Evolutionary conservation across 176 grass and related monocot genomes (phyloP).

Genomic region (Puccinellia tenuiflora): DNA sequence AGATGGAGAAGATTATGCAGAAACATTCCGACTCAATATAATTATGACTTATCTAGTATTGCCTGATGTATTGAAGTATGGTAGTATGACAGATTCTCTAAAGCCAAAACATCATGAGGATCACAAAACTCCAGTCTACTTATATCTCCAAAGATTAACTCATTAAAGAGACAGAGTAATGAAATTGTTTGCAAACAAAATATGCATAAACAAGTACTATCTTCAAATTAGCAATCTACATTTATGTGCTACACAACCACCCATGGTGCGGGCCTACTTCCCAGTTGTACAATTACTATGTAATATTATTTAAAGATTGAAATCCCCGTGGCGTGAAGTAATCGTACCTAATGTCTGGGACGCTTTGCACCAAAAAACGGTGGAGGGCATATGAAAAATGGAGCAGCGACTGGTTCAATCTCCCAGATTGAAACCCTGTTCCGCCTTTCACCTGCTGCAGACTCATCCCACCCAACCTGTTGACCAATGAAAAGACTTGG

Average conservation of each 20-base stretch:
- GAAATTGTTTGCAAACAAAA: not conserved
- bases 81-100: not conserved
- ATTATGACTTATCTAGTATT: not conserved
- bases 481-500: not conserved
- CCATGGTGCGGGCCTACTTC: not conserved
- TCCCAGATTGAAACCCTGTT: constrained; percentile 84
- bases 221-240: not conserved
- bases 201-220: not conserved
- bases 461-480: constrained; percentile 89
- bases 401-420: constrained; percentile 69
- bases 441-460: constrained; percentile 66
- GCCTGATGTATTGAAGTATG: not conserved
- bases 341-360: constrained; percentile 55
- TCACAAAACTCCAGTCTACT: not conserved
- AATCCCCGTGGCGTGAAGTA: not conserved
- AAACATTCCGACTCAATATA: not conserved
- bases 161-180: not conserved
- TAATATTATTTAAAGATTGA: not conserved
- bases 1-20: not conserved
- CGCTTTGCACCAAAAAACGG: constrained; percentile 70
- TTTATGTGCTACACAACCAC: not conserved
- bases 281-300: not conserved
- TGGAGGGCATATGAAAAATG: constrained; percentile 80
- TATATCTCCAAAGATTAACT: not conserved
- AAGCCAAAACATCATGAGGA: not conserved